phyloP scores from a whole-genome alignment of 2,329 filamentous ascomycete genomes.

The Coniochaeta pulveracea region DNA sequence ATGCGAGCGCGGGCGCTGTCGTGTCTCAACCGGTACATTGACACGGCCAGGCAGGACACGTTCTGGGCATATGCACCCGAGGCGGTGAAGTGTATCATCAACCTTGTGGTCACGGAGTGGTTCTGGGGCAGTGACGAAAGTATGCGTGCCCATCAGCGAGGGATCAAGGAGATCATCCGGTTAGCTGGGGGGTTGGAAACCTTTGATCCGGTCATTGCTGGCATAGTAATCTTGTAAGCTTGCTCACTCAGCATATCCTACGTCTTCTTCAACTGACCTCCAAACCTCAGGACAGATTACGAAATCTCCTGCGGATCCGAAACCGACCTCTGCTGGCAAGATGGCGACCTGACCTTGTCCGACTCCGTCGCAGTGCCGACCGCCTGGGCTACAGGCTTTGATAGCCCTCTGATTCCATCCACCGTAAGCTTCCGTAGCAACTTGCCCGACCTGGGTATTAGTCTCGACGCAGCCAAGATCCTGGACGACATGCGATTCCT shows the following conservation, averaged over 20 bases:
- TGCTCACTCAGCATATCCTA: neutral
- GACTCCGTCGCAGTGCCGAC: neutral
- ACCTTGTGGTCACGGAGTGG: constrained; percentile 19
- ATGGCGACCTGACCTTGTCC: constrained; percentile 1
- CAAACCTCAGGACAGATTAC: constrained; percentile 15
- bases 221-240: constrained; percentile 8
- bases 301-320: constrained; percentile 19
- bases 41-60: neutral
- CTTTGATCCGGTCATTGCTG: constrained; percentile 15
- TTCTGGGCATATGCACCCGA: constrained; percentile 13
- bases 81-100: constrained; percentile 16
- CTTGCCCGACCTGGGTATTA: neutral
- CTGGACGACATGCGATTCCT: constrained; percentile 2
- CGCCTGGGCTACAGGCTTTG: neutral
- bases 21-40: constrained; percentile 13
- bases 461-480: neutral
- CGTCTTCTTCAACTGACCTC: neutral
- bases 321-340: constrained; percentile 15
- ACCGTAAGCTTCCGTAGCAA: neutral
- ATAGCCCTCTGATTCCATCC: neutral
- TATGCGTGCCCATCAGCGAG: constrained; percentile 19
- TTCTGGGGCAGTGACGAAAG: constrained; percentile 16
- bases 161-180: constrained; percentile 17
- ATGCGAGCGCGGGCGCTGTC: constrained; percentile 15
- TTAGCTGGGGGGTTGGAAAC: constrained; percentile 14